Base-by-base conservation (phyloP, 371 early-diverging fungal species). In the Mucor piriformis region DNA sequence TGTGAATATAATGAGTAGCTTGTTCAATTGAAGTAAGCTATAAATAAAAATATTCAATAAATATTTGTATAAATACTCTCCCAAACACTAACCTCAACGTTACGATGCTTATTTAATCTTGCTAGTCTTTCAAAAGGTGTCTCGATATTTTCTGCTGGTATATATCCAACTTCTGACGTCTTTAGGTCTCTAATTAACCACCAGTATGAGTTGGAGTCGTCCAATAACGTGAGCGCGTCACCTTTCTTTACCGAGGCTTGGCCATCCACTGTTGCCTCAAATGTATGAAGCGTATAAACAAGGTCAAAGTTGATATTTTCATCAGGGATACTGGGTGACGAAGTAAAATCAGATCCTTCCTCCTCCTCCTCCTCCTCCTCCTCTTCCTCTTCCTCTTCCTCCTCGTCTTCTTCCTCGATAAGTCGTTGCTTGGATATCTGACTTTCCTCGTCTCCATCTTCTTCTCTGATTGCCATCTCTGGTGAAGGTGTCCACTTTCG, bases 201-300 rank as follows among this genome's bases (percentile, higher is more conserved):
- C 96, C 96, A 96, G 77, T 95, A 95, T 35, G 87, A 86, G 70
- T 96, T 94, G 12, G 87, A 78, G 67, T 96, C 96, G 69, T 96
- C 95, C 38, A 95, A 73, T 54, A 96, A 81, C 48, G 86, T 89
- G 58, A 96, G 75, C 37, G 88, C 77, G 55, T 95, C 95, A 59
- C 91, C 91, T 58, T 91, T 88, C 25, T 89, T 81, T 2, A 96
- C 96, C 18, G 88, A 88, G 23, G 93, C 92, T 57, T 96, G 95
- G n/a, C 95, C 95, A 51, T 95, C 95, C 24, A 95, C 85, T 34
- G 88, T 94, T 11, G 92, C 93, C 32, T 89, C 88, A 75, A 95
- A 95, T 23, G 94, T 90, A 67, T 93, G 91, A 54, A 94, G 78
- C 1, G 96, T 95, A 64, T 94, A 95, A 1, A 95, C 94, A 16